phyloP scores from a whole-genome alignment of 2,329 filamentous ascomycete genomes.

The Botrytis elliptica region DNA sequence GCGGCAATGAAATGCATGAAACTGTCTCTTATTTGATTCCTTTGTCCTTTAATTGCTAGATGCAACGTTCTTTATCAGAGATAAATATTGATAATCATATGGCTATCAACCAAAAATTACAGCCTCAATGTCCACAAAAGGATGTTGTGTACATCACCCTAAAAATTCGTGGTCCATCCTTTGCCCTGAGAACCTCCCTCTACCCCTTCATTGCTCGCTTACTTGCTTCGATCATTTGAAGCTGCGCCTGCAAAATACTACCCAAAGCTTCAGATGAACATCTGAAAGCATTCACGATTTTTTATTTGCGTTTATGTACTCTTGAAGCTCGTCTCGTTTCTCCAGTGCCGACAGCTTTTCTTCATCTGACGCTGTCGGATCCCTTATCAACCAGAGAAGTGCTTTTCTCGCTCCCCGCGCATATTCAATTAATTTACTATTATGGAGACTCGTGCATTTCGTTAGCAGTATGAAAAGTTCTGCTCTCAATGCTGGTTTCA shows the following conservation, averaged over 20 bases:
- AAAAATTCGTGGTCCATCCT: background rate
- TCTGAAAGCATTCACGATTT: no score
- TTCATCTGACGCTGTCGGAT: background rate
- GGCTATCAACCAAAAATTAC: no score
- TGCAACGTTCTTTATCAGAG: no score
- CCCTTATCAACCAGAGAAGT: background rate
- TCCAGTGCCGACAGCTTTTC: background rate
- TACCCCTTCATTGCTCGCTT: background rate
- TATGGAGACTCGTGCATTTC: background rate
- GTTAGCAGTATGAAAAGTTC: background rate
- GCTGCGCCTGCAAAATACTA: background rate
- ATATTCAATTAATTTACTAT: background rate
- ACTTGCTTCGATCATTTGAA: background rate
- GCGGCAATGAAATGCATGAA: background rate
- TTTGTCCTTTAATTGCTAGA: no score
- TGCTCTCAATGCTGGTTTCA: background rate
- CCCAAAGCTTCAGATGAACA: background rate
- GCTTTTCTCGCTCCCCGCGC: background rate
- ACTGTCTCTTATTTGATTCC: no score
- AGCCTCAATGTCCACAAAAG: background rate
- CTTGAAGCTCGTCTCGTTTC: background rate
- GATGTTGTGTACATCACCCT: background rate
- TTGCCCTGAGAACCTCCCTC: background rate
- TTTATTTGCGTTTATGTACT: background rate
- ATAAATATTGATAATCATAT: no score